These are phyloP conservation scores for Sporisorium scitamineum DNA, from an alignment of 1,284 basidiomycete genomes.

Conservation along the genomic window DNA sequence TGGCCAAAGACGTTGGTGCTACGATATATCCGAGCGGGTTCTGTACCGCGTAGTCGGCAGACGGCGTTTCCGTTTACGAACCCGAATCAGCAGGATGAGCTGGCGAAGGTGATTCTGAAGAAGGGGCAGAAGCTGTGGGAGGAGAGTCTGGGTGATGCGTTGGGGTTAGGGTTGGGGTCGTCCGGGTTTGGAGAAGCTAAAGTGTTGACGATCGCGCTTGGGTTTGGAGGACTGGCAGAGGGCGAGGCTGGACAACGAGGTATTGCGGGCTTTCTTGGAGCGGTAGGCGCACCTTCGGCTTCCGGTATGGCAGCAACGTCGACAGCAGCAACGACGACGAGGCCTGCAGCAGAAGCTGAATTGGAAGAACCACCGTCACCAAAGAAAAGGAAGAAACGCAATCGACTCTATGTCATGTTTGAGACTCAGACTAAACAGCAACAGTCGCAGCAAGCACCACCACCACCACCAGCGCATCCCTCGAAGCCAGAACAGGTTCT, in stretches of 20 bases:
- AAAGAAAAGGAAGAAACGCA: slow-evolving; percentile 42
- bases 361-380: slow-evolving; percentile 16
- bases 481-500: neutral
- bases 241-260: slow-evolving; percentile 84
- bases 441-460: slow-evolving; percentile 9
- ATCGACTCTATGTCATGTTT: slow-evolving; percentile 32
- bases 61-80: slow-evolving; percentile 78
- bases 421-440: slow-evolving; percentile 28
- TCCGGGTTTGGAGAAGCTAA: slow-evolving; percentile 41
- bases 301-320: neutral
- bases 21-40: slow-evolving; percentile 72
- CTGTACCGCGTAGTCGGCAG: slow-evolving; percentile 80
- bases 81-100: slow-evolving; percentile 38
- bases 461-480: neutral
- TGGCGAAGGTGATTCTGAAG: slow-evolving; percentile 77
- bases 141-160: slow-evolving; percentile 76
- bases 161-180: slow-evolving; percentile 12
- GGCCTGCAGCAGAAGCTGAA: slow-evolving; percentile 11
- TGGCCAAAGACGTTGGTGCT: slow-evolving; percentile 92
- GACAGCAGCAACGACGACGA: slow-evolving; percentile 57
- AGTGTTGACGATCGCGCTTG: slow-evolving; percentile 81
- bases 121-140: slow-evolving; percentile 87
- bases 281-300: slow-evolving; percentile 54
- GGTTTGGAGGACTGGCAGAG: slow-evolving; percentile 84
- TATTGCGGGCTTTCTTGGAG: slow-evolving; percentile 84